Conservation (phyloP, 2,329 filamentous ascomycete species). For the Cercospora sp. region DNA sequence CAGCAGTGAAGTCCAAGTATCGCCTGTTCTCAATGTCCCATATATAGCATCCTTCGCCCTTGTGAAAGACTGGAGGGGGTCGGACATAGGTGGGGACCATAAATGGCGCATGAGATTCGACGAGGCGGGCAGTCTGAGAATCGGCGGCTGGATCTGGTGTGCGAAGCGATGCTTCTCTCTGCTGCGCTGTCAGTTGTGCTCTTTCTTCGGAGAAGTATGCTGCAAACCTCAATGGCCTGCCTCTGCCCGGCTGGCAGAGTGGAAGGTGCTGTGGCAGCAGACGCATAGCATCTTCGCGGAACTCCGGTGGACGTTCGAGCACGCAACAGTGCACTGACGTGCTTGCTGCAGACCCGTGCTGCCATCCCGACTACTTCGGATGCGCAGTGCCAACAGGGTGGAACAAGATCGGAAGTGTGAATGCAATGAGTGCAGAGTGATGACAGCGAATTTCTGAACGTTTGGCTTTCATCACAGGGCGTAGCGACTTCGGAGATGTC, state of each 20-base stretch:
- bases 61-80: conserved; percentile 84
- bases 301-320: conserved; percentile 11
- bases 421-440: conserved; percentile 4
- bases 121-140: conserved; percentile 72
- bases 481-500: conserved; percentile 2
- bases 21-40: conserved; percentile 87
- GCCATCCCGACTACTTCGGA: conserved; percentile 8
- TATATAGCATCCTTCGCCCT: conserved; percentile 81
- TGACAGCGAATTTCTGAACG: background rate
- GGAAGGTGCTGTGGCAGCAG: conserved; percentile 45
- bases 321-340: conserved; percentile 28
- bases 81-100: conserved; percentile 97
- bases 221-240: conserved; percentile 32
- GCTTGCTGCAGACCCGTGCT: conserved; percentile 27
- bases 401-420: background rate
- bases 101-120: conserved; percentile 74
- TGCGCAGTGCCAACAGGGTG: background rate
- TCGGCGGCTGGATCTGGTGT: conserved; percentile 73
- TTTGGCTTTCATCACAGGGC: background rate
- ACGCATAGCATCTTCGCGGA: conserved; percentile 33
- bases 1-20: conserved; percentile 93
- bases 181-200: conserved; percentile 20
- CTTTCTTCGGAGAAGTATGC: too few relatives aligned
- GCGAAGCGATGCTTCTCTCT: conserved; percentile 56
- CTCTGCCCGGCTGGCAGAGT: conserved; percentile 45